Base-by-base conservation (phyloP, 192 early-diverging fungal genomes). In the Coemansia biformis region DNA sequence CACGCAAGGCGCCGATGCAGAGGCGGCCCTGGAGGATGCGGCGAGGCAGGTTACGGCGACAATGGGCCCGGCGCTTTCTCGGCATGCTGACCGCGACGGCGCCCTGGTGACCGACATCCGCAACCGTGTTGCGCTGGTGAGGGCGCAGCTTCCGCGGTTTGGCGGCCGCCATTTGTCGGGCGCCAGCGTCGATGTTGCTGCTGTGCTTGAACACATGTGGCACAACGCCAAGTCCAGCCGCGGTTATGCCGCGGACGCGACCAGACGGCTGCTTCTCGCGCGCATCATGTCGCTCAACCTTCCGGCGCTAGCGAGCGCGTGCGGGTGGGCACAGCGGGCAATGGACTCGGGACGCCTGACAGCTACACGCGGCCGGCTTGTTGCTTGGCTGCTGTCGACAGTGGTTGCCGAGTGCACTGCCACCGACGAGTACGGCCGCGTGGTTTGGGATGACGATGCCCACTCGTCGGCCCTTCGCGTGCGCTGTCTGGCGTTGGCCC, bases 231-330 rank as follows among this genome's bases (percentile, higher is more conserved):
- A 32, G 8, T 33, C 40, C 14, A 23, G n/a, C n/a, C n/a, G n/a
- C n/a, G n/a, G n/a, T n/a, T n/a, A 39, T 1, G 42, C n/a, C 2
- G 22, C 2, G 10, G 47, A 46, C 22, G 13, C 19, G 2, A 43
- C 30, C 18, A 43, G 23, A n/a, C 48, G 52, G 37, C 46, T 10
- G 24, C 17, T 71, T 5, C 43, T 71, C 6, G 55, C 45, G 14
- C 43, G 57, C n/a, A 41, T 72, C 3, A 22, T 72, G 7, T 18
- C 33, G 11, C 35, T 32, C 39, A 53, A 64, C 37, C 33, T 72
- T n/a, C 56, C 57, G 10, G 17, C n/a, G 1, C 15, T 7, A 0
- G 51, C 7, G 8, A 9, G 8, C 7, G 29, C 56, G 2, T 54
- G 55, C 38, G 18, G 24, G 33, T 71, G 67, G 67, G 50, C 35